These are phyloP conservation scores for Chaetomium strumarium DNA, from an alignment of 2,329 filamentous ascomycete genomes.

Conservation along the genomic window DNA sequence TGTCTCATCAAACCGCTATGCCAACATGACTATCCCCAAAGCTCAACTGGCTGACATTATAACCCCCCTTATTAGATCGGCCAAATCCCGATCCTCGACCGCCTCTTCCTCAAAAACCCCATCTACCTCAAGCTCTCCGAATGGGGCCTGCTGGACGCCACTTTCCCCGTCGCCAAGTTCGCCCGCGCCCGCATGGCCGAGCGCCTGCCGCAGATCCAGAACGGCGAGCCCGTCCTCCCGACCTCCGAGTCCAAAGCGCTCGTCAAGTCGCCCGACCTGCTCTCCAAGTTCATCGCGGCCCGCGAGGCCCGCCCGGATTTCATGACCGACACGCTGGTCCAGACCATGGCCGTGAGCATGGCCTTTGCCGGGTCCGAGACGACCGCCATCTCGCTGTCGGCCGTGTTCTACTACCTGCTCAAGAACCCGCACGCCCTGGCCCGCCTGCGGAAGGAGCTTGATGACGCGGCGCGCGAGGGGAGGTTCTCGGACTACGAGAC, in stretches of 20 bases:
- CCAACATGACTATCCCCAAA: background rate
- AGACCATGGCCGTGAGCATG: conserved; percentile 68
- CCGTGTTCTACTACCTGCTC: conserved; percentile 69
- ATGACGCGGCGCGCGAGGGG: conserved; percentile 49
- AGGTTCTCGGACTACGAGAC: conserved; percentile 46
- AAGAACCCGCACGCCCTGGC: conserved; percentile 52
- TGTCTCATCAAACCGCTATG: background rate
- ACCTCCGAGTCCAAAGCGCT: conserved; percentile 32
- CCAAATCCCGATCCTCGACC: conserved; percentile 66
- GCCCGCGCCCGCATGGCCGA: conserved; percentile 62
- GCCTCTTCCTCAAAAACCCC: conserved; percentile 68
- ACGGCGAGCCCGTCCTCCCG: conserved; percentile 34
- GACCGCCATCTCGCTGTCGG: conserved; percentile 66
- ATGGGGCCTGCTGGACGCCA: conserved; percentile 60
- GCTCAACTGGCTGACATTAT: background rate
- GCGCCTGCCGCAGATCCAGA: conserved; percentile 45
- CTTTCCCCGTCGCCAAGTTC: conserved; percentile 69
- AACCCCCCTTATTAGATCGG: conserved; percentile 47
- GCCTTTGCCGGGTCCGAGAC: conserved; percentile 72
- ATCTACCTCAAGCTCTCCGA: conserved; percentile 62
- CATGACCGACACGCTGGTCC: conserved; percentile 64
- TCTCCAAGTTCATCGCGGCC: conserved; percentile 67
- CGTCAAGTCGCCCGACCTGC: conserved; percentile 50
- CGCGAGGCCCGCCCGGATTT: conserved; percentile 62
- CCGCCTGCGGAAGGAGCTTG: conserved; percentile 56